A percentile compares a stretch with the other conserved stretches of the same genome.
Conservation (phyloP, 768 basidiomycete species). For the Hydnomerulius pinastri region DNA sequence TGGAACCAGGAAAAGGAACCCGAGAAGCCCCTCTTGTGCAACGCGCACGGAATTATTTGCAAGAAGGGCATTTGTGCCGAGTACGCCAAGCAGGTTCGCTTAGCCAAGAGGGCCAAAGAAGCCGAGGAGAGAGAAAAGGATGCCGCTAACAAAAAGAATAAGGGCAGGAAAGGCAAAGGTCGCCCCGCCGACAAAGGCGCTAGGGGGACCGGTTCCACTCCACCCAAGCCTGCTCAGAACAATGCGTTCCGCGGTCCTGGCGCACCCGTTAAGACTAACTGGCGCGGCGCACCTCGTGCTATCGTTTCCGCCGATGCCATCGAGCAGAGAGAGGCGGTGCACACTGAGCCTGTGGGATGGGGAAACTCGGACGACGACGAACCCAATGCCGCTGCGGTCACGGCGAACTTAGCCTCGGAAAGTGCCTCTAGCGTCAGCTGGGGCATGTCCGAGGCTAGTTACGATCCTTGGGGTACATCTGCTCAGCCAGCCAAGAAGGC, state of each 20-base stretch:
- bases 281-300: slow-evolving; percentile 28
- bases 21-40: slow-evolving; percentile 23
- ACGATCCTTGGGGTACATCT: slow-evolving; percentile 22
- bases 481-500: slow-evolving; percentile 7
- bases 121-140: slow-evolving; percentile 17
- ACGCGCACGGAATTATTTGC: slow-evolving; percentile 36
- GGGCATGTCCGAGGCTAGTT: slow-evolving; percentile 19
- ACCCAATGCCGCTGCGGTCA: slow-evolving; percentile 5
- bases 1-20: slow-evolving; percentile 18
- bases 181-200: slow-evolving; percentile 5
- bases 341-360: slow-evolving; percentile 16
- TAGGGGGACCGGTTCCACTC: background rate
- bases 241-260: slow-evolving; percentile 30
- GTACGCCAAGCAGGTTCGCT: slow-evolving; percentile 30
- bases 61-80: slow-evolving; percentile 38
- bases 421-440: slow-evolving; percentile 22
- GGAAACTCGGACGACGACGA: slow-evolving; percentile 20
- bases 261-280: slow-evolving; percentile 32
- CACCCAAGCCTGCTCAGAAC: slow-evolving; percentile 6
- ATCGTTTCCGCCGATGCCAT: slow-evolving; percentile 27
- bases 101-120: slow-evolving; percentile 15
- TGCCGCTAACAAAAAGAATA: slow-evolving; percentile 23
- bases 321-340: slow-evolving; percentile 22
- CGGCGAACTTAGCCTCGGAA: slow-evolving; percentile 1
- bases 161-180: slow-evolving; percentile 13